phyloP scores from a whole-genome alignment of 345 rosid species.

The Linum usitatissimum region DNA sequence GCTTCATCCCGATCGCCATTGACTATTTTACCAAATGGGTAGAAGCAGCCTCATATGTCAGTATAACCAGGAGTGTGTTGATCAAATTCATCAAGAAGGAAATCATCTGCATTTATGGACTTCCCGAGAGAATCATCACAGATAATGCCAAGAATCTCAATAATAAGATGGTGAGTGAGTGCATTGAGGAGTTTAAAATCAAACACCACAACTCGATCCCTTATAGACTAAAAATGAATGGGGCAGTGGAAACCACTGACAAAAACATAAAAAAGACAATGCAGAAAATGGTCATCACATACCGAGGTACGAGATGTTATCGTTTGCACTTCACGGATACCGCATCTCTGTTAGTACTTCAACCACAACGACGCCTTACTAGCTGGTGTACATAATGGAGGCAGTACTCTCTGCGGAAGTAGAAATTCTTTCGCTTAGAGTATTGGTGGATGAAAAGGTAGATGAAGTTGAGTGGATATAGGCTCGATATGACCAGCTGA shows the following conservation, averaged over 20 bases:
- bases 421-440: background rate
- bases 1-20: no score
- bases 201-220: background rate
- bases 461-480: background rate
- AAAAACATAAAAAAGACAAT: background rate
- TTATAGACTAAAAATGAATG: background rate
- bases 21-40: no score
- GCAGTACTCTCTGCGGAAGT: background rate
- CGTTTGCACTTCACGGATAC: background rate
- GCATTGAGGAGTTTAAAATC: background rate
- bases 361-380: background rate
- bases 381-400: background rate
- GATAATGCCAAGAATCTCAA: no score
- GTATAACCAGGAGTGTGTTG: no score
- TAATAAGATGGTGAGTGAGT: background rate
- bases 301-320: conserved; percentile 3
- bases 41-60: no score
- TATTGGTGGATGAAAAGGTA: no score
- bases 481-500: no score
- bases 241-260: background rate
- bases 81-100: no score
- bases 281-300: background rate
- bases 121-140: no score
- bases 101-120: no score
- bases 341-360: background rate